A percentile compares a stretch with the other conserved stretches of the same genome.
Conservation (phyloP, 192 early-diverging fungal genomes). For the Chytriomyces confervae region DNA sequence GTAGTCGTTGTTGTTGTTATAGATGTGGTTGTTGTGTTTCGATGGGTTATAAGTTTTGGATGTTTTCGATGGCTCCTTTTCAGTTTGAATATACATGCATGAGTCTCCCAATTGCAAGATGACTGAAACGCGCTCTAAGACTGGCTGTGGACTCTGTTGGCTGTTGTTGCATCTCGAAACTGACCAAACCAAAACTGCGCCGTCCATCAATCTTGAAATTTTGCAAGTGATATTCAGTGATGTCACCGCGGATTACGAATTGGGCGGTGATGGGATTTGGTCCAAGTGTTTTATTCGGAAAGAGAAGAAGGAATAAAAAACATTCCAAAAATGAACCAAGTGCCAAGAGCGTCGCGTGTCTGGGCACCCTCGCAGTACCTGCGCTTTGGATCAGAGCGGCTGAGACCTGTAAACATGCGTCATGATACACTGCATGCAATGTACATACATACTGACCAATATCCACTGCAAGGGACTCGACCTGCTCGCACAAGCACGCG, state of each 20-base stretch:
- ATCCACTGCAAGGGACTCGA: not conserved
- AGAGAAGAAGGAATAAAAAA: constrained; percentile 2
- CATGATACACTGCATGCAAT: not conserved
- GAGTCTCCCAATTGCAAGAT: too few relatives aligned
- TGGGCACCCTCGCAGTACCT: constrained; percentile 14
- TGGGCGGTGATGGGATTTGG: not conserved
- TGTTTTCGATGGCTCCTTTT: too few relatives aligned
- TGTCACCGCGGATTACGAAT: not conserved
- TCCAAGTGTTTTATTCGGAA: not conserved
- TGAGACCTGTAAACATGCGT: not conserved
- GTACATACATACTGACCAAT: not conserved
- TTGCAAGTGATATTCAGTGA: not conserved
- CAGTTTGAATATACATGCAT: too few relatives aligned
- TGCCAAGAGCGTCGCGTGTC: not conserved
- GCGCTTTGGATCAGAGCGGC: not conserved
- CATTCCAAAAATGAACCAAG: too few relatives aligned
- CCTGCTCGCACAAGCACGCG: constrained; percentile 3
- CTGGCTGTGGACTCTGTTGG: too few relatives aligned
- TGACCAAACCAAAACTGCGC: too few relatives aligned
- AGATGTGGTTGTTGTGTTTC: too few relatives aligned
- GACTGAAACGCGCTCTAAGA: too few relatives aligned
- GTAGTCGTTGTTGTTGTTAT: too few relatives aligned
- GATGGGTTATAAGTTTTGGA: too few relatives aligned
- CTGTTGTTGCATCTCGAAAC: too few relatives aligned
- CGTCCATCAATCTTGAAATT: not conserved